Base-by-base conservation (phyloP, 306 rosid species). In the Calophaca sinica region DNA sequence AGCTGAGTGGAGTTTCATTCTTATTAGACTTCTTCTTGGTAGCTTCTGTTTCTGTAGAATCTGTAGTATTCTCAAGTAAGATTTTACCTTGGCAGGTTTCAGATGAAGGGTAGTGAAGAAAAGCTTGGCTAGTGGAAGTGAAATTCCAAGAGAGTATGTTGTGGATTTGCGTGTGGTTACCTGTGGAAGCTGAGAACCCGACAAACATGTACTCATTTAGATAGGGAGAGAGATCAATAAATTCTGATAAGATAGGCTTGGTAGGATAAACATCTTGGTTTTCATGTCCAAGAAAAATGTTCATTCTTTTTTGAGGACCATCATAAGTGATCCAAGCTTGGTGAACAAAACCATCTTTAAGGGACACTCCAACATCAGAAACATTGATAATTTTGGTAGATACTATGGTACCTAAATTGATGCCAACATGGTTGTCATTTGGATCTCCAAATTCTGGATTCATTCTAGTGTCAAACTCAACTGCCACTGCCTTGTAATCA, bases 111-210 rank as follows among this genome's bases (percentile, higher is more conserved):
- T 72, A 54, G 1, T 82, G 85, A 28, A 91, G 94, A 69, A 81
- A 86, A 38, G 94, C 94, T 86, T 87, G 89, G 58, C 94, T 86
- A 1, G 68, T 82, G 9, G 92, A 86, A 8, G 88, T 84, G 81
- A 91, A 89, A 65, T 86, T 87, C 97, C 97, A 89, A 4, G 96
- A 85, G 13, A 89, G 85, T 15, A 88, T 83, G 41, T 55, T 86
- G 68, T 91, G 97, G 81, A 91, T 85, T 72, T 91, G 97, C 2
- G 91, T 89, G 3, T 67, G 86, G 71, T 89, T 85, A 1, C 96
- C 96, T 7, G 96, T 91, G 51, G 97, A 85, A 79, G 97, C 97
- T 32, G 96, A 89, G 82, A 91, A 91, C 35, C 96, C 96, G 3
- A 91, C 89, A 62, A 89, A 91, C 97, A 91, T 91, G 72, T 91